Conservation (phyloP, 306 rosid species). For the Aeschynomene evenia region DNA sequence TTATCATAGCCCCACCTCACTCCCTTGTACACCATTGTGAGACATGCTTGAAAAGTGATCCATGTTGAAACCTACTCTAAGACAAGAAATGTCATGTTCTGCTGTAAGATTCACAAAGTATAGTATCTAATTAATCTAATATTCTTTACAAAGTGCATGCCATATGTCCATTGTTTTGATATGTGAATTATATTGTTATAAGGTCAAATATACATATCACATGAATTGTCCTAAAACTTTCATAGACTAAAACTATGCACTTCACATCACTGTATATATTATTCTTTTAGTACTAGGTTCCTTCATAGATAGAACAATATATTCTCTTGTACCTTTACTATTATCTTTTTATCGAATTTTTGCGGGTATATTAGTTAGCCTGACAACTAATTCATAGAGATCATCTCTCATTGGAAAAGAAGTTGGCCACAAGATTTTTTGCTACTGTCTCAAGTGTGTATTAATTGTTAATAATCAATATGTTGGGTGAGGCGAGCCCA, state of each 20-base stretch:
- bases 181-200: not conserved
- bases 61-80: conserved; percentile 10
- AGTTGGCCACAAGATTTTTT: too few relatives aligned
- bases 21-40: conserved; percentile 15
- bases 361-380: too few relatives aligned
- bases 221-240: not conserved
- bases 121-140: too few relatives aligned
- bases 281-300: not conserved
- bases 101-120: conserved; percentile 13
- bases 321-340: conserved; percentile 1
- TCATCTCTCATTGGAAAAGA: too few relatives aligned
- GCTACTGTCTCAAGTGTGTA: too few relatives aligned
- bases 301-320: conserved; percentile 1
- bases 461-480: too few relatives aligned
- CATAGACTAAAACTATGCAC: not conserved
- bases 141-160: not conserved
- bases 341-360: too few relatives aligned
- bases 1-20: not conserved
- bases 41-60: conserved; percentile 25
- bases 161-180: not conserved
- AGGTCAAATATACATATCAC: not conserved
- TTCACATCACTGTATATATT: not conserved
- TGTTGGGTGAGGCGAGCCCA: too few relatives aligned
- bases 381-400: too few relatives aligned
- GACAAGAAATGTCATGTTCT: conserved; percentile 15